These are phyloP conservation scores for Acanthamoeba lenticulata DNA, from an alignment of 208 protist genomes.

Conservation along the genomic window DNA sequence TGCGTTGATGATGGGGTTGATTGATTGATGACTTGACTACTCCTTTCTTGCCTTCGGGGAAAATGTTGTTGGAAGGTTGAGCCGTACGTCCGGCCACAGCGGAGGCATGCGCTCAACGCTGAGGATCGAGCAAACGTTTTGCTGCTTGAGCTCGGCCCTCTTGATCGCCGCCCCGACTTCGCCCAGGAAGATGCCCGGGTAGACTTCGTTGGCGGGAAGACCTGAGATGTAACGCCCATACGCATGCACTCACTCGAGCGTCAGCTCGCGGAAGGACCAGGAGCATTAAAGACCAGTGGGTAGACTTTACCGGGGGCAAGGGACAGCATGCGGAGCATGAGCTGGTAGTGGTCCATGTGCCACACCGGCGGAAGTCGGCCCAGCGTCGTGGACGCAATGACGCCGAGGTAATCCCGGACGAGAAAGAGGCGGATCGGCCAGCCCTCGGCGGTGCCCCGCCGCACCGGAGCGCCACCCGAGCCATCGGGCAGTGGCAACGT, in stretches of 20 bases:
- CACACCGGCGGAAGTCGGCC: background rate
- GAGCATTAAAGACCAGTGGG: background rate
- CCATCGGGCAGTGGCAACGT: background rate
- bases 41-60: no score
- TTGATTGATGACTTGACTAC: no score
- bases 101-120: background rate
- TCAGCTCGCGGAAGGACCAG: background rate
- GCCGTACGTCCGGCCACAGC: background rate
- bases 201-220: background rate
- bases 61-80: background rate
- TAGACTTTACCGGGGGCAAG: background rate
- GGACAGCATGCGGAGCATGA: background rate
- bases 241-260: background rate
- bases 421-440: background rate
- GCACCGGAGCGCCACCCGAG: background rate
- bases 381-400: background rate
- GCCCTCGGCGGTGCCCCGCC: no score
- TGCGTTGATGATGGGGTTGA: background rate
- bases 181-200: background rate
- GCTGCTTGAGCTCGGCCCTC: background rate
- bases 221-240: background rate
- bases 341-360: background rate
- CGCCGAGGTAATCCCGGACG: background rate
- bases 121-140: background rate
- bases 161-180: background rate